Percentiles rank a stretch among this genome's conserved stretches.
Conservation (phyloP, 345 rosid species). For the Aquilaria malaccensis region DNA sequence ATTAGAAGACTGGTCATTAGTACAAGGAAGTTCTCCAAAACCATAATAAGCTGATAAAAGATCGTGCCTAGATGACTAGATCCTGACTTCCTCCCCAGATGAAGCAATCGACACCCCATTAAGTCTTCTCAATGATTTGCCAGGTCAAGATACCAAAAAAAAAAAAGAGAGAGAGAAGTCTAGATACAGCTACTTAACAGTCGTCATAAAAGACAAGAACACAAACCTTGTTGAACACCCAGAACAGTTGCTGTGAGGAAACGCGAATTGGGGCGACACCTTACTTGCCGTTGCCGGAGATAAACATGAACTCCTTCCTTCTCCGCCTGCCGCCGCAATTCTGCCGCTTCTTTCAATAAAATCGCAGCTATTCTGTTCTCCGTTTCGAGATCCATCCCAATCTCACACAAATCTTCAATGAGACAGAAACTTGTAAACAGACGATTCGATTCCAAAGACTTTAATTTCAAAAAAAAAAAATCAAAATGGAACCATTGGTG, state of each 20-base stretch:
- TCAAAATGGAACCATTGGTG: too few relatives aligned
- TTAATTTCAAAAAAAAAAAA: too few relatives aligned
- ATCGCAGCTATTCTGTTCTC: conserved; percentile 85
- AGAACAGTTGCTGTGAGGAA: conserved; percentile 90
- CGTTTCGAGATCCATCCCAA: conserved; percentile 78
- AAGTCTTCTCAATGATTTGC: too few relatives aligned
- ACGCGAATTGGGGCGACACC: conserved; percentile 78
- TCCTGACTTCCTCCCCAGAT: too few relatives aligned
- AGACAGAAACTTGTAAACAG: too few relatives aligned
- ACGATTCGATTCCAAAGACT: too few relatives aligned
- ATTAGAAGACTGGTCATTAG: too few relatives aligned
- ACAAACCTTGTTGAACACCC: conserved; percentile 82
- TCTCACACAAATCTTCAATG: conserved; percentile 8
- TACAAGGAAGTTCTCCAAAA: too few relatives aligned
- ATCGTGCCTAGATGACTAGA: too few relatives aligned
- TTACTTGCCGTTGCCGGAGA: conserved; percentile 50
- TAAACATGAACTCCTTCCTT: conserved; percentile 74
- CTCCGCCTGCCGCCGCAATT: conserved; percentile 67
- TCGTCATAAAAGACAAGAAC: background rate
- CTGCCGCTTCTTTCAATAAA: conserved; percentile 93
- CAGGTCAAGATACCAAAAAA: background rate
- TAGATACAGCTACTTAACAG: background rate
- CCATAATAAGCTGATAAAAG: too few relatives aligned
- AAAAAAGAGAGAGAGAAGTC: background rate
- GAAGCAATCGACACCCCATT: too few relatives aligned